These are phyloP conservation scores for Melocanna baccifera DNA, from an alignment of 176 grass and related monocot species.

Conservation along the genomic window DNA sequence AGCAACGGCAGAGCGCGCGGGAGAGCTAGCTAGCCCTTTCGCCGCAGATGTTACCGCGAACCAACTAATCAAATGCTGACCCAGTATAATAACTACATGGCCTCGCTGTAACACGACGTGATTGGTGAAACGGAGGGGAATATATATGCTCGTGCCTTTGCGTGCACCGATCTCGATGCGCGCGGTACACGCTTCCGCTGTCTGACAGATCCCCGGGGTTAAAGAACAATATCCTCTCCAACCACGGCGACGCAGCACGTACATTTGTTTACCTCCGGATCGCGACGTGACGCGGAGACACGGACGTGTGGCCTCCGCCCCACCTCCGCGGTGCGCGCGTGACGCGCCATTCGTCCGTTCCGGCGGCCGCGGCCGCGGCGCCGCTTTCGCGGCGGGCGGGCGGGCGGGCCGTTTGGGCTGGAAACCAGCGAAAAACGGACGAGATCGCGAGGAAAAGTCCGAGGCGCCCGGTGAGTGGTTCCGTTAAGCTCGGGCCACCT, in stretches of 20 bases:
- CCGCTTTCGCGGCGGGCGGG: not conserved
- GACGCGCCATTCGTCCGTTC: not conserved
- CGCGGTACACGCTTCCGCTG: not conserved
- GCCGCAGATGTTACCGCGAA: not conserved
- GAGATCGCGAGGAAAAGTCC: not conserved
- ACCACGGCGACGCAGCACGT: not conserved
- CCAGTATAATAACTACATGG: not conserved
- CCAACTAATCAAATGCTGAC: not conserved
- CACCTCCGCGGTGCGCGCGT: not conserved
- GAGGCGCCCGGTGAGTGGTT: not conserved
- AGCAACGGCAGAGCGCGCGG: conserved; percentile 7
- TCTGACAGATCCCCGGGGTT: not conserved
- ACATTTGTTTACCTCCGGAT: not conserved
- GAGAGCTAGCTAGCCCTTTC: too few relatives aligned
- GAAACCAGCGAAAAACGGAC: conserved; percentile 20
- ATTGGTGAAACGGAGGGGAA: not conserved
- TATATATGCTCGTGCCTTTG: conserved; percentile 22
- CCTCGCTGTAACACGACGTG: not conserved
- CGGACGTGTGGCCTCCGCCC: not conserved
- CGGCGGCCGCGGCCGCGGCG: too few relatives aligned
- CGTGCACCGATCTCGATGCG: conserved; percentile 24
- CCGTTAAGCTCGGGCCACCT: not conserved
- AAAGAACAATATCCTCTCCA: conserved; percentile 15
- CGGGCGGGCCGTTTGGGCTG: not conserved
- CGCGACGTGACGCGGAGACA: not conserved